Base-by-base conservation (phyloP, 805 yeast genomes). In the Metschnikowia cerradonensis region DNA sequence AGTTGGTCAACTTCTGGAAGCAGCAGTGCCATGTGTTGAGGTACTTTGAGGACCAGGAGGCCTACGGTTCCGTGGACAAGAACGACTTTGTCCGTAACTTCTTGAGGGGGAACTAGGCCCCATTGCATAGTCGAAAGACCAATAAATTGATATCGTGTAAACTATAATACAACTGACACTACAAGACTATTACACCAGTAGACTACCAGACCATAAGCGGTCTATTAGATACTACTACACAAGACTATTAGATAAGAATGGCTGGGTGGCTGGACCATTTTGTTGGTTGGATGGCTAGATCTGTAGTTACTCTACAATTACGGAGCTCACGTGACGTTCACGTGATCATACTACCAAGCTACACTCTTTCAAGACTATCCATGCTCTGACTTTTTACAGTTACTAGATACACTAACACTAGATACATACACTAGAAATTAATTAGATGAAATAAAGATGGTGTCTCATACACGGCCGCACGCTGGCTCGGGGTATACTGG, bases 1-100 rank as follows among this genome's bases (percentile, higher is more conserved):
- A 88, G 65, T 77, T 88, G 63, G 78, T 84, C 62, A 89, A 89
- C 71, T 88, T 88, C 75, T 88, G 96, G 96, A 89, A 88, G 68
- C 96, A 89, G 75, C 83, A 81, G 65, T 81, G 91, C 56, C 95
- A 88, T 68, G 89, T 88, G 41, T 76, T 86, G 83, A 82, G 85
- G 70, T 88, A 84, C 74, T 88, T 88, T 60, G 88, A 84, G 58
- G 83, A 83, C 60, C 84, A 79, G 66, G 78, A 78, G 41, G 74
- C 73, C 33, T 79, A 86, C 57, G 76, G 76, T 56, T 75, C 74
- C 40, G 79, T 81, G 54, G 77, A 75, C 59, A 77, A 80, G 62
- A 79, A 83, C 63, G 77, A 75, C 60, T 88, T 88, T 63, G 81
- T 88, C 47, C 82, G 81, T 70, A 84, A 83, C 67, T 88, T 88